A percentile compares a stretch with the other conserved stretches of the same genome.
These are phyloP conservation scores for Leccinum uliginosum DNA, from an alignment of 768 basidiomycete species.

Conservation along the genomic window DNA sequence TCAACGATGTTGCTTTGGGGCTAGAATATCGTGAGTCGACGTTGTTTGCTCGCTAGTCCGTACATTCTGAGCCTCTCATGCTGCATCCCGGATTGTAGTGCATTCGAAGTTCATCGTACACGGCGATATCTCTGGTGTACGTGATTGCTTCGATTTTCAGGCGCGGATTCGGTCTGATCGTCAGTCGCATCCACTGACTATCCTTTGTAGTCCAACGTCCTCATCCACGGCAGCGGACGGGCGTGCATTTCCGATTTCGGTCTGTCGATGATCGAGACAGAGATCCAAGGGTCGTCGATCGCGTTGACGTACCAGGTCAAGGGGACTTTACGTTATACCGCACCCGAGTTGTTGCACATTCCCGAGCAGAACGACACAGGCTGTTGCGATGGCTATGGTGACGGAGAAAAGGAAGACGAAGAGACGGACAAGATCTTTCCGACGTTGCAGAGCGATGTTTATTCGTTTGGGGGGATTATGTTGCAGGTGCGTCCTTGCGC, in stretches of 20 bases:
- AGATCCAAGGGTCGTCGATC: constrained; percentile 30
- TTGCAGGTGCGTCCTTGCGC: constrained; percentile 16
- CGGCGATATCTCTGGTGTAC: constrained; percentile 29
- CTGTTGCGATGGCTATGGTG: neutral
- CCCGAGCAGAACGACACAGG: neutral
- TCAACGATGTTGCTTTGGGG: constrained; percentile 26
- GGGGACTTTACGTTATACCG: constrained; percentile 49
- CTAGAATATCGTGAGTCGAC: constrained; percentile 22
- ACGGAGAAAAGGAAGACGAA: neutral
- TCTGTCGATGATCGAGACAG: constrained; percentile 36
- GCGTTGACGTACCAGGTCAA: constrained; percentile 28
- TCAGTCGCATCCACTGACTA: neutral
- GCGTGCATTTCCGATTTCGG: constrained; percentile 46
- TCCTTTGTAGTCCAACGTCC: constrained; percentile 37
- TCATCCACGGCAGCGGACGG: constrained; percentile 38
- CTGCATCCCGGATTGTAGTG: constrained; percentile 5
- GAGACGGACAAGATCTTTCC: constrained; percentile 3
- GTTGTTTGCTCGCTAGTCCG: neutral
- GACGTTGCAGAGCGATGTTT: constrained; percentile 34
- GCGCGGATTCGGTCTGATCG: neutral
- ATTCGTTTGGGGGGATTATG: constrained; percentile 28
- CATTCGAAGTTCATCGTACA: constrained; percentile 21
- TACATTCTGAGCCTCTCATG: neutral
- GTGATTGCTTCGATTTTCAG: neutral
- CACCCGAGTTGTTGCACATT: constrained; percentile 35